phyloP scores from a whole-genome alignment of 257 asterid species.

The Jaltomata sinuosa region DNA sequence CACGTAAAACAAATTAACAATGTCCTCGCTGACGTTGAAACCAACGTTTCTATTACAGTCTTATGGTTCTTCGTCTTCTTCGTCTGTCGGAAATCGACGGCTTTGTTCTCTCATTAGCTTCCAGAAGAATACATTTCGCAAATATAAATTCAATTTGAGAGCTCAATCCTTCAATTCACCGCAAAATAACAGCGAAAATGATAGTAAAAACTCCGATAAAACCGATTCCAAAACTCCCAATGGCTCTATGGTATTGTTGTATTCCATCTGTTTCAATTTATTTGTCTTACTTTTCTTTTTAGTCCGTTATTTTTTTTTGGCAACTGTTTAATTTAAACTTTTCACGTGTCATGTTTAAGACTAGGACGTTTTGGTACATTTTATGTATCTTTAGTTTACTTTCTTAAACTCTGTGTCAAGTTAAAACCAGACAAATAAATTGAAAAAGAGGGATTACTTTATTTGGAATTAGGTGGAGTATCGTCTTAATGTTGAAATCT shows the following conservation, averaged over 20 bases:
- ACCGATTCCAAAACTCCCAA: slow-evolving; percentile 46
- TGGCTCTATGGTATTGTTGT: slow-evolving; percentile 41
- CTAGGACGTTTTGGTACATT: too few species aligned
- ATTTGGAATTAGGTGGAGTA: too few species aligned
- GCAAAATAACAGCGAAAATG: slow-evolving; percentile 10
- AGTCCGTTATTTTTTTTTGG: too few species aligned
- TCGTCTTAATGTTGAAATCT: neutral
- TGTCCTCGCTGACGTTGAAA: slow-evolving; percentile 56
- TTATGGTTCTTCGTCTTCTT: slow-evolving; percentile 19
- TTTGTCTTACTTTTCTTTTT: too few species aligned
- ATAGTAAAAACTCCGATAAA: slow-evolving; percentile 2
- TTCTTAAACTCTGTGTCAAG: too few species aligned
- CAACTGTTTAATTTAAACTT: too few species aligned
- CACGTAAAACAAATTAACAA: neutral
- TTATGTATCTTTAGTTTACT: too few species aligned
- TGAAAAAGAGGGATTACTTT: too few species aligned
- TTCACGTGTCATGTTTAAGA: too few species aligned
- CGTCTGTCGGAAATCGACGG: slow-evolving; percentile 12
- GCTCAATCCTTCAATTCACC: slow-evolving; percentile 34
- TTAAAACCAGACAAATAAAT: too few species aligned
- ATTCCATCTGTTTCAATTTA: neutral
- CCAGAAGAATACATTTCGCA: slow-evolving; percentile 19
- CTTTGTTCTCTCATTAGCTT: slow-evolving; percentile 31
- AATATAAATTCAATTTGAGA: slow-evolving; percentile 34
- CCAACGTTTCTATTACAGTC: slow-evolving; percentile 39